Percentiles rank a stretch among this genome's conserved stretches.
Evolutionary conservation across 495 filamentous ascomycete species (phyloP).

Genomic region (Talaromyces wortmannii): DNA sequence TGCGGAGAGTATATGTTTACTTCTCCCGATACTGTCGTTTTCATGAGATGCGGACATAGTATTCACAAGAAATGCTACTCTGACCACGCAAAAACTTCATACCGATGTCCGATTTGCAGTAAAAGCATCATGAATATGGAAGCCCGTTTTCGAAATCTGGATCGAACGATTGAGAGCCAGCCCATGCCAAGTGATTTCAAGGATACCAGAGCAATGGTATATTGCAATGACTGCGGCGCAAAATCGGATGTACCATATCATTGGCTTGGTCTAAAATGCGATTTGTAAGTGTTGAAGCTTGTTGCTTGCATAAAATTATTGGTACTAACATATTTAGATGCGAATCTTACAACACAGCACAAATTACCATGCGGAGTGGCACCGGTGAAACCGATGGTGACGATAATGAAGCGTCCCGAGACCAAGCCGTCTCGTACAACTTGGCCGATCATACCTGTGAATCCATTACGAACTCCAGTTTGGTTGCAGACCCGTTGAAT

Average conservation of each 20-base stretch:
- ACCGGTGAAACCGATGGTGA: slow-evolving; percentile 17
- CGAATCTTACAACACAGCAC: slow-evolving; percentile 77
- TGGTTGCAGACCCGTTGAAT: slow-evolving; percentile 13
- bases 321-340: slow-evolving; percentile 39
- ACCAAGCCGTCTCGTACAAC: slow-evolving; percentile 21
- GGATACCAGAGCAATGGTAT: slow-evolving; percentile 72
- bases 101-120: slow-evolving; percentile 92
- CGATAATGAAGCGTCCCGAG: slow-evolving; percentile 3
- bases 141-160: slow-evolving; percentile 81
- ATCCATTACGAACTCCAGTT: slow-evolving; percentile 22
- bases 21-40: slow-evolving; percentile 81
- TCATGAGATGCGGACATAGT: slow-evolving; percentile 94
- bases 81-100: slow-evolving; percentile 77
- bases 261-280: slow-evolving; percentile 91
- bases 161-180: slow-evolving; percentile 76
- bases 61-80: slow-evolving; percentile 85
- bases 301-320: neutral
- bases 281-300: slow-evolving; percentile 39
- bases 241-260: slow-evolving; percentile 84
- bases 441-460: slow-evolving; percentile 16
- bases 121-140: slow-evolving; percentile 97
- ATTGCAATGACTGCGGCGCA: slow-evolving; percentile 90
- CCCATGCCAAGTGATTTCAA: slow-evolving; percentile 85
- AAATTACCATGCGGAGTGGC: slow-evolving; percentile 55
- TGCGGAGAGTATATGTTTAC: slow-evolving; percentile 97